A percentile compares a stretch with the other conserved stretches of the same genome.
Evolutionary conservation across 2,329 filamentous ascomycete genomes (phyloP).

Genomic region (Madurella fahalii): DNA sequence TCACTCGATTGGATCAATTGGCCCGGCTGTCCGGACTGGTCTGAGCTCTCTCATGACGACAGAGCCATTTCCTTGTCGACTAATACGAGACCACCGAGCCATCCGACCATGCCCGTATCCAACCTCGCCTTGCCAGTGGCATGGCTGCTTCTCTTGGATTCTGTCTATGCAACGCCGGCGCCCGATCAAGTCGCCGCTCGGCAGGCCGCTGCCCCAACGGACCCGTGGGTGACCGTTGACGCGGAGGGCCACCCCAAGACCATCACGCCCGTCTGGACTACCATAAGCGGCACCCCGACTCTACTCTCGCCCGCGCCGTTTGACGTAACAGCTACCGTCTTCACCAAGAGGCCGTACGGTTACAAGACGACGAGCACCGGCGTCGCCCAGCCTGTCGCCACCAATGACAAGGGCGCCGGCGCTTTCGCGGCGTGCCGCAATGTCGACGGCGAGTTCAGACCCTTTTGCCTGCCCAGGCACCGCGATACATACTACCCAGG

Average conservation of each 20-base stretch:
- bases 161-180: slow-evolving; percentile 31
- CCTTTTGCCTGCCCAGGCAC: slow-evolving; percentile 48
- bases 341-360: slow-evolving; percentile 32
- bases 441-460: slow-evolving; percentile 42
- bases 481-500: slow-evolving; percentile 43
- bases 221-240: slow-evolving; percentile 50
- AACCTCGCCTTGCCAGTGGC: slow-evolving; percentile 28
- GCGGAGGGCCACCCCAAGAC: slow-evolving; percentile 45
- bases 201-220: slow-evolving; percentile 32
- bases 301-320: slow-evolving; percentile 37
- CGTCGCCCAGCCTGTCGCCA: slow-evolving; percentile 42
- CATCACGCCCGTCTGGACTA: slow-evolving; percentile 46
- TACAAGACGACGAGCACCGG: slow-evolving; percentile 36
- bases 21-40: not conserved
- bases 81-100: slow-evolving; percentile 6
- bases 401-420: slow-evolving; percentile 40
- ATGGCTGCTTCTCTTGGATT: slow-evolving; percentile 27
- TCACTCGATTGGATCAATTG: not conserved
- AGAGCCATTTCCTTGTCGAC: not conserved
- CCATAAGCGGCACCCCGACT: slow-evolving; percentile 43
- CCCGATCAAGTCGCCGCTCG: slow-evolving; percentile 11
- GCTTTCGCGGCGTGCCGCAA: slow-evolving; percentile 50
- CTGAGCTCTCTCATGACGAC: not conserved
- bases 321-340: slow-evolving; percentile 38
- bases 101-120: slow-evolving; percentile 28